A percentile compares a stretch with the other conserved stretches of the same genome.
Evolutionary conservation across 148 eudicot species (phyloP).

Genomic region (Nyssa sinensis): DNA sequence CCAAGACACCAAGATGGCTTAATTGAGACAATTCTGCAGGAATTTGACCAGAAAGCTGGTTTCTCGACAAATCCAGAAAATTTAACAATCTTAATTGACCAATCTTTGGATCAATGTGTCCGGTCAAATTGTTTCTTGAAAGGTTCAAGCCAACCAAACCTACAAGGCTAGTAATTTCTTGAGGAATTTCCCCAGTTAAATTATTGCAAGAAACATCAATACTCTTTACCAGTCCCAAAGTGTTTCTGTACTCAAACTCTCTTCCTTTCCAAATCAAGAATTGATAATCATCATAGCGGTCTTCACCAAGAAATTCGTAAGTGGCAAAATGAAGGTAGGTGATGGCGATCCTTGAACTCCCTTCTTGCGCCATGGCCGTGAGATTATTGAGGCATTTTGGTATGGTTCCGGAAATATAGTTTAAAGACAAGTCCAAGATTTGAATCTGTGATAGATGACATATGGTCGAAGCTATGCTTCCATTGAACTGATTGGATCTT

Average conservation of each 20-base stretch:
- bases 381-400: conserved; percentile 19
- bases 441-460: too few species aligned
- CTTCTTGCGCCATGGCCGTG: not conserved
- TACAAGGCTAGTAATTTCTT: conserved; percentile 5
- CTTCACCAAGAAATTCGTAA: too few species aligned
- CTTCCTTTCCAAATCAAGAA: too few species aligned
- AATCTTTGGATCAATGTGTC: conserved; percentile 19
- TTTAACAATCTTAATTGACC: conserved; percentile 19
- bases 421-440: too few species aligned
- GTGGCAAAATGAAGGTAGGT: not conserved
- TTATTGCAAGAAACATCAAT: conserved; percentile 29
- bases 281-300: not conserved
- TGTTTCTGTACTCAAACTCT: conserved; percentile 10
- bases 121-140: conserved; percentile 28
- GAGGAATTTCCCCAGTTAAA: conserved; percentile 23
- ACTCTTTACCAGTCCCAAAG: conserved; percentile 10
- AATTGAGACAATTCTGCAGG: too few species aligned
- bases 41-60: conserved; percentile 26
- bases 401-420: too few species aligned
- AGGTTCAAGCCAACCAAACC: conserved; percentile 27
- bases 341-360: too few species aligned
- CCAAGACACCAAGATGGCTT: too few species aligned
- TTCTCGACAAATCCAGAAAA: conserved; percentile 28
- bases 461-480: conserved; percentile 18
- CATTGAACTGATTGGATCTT: conserved; percentile 14